Evolutionary conservation across 179 eudicot genomes (phyloP).

Genomic region (Silene vulgaris): DNA sequence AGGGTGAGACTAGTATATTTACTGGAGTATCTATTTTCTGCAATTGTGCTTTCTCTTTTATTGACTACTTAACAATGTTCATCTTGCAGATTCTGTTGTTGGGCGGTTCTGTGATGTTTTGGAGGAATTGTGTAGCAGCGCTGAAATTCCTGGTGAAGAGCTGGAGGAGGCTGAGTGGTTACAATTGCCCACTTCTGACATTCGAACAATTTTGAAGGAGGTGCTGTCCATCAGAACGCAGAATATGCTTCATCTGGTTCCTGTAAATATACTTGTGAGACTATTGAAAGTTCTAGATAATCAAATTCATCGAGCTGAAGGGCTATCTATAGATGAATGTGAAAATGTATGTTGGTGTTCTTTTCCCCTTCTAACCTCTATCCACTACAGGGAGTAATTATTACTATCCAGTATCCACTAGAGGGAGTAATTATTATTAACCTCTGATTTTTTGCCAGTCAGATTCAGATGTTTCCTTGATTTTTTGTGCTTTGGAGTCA

Average conservation of each 20-base stretch:
- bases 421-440: conserved; percentile 7
- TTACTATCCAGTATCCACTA: neutral
- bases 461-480: conserved; percentile 61
- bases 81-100: conserved; percentile 52
- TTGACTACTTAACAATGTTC: neutral
- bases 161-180: conserved; percentile 74
- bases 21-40: neutral
- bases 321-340: conserved; percentile 74
- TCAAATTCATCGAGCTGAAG: conserved; percentile 94
- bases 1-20: conserved; percentile 43
- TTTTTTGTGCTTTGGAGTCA: conserved; percentile 78
- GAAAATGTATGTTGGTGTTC: conserved; percentile 55
- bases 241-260: conserved; percentile 62
- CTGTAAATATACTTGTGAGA: conserved; percentile 64
- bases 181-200: conserved; percentile 57
- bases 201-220: conserved; percentile 65
- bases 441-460: conserved; percentile 43
- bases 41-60: conserved; percentile 4
- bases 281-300: conserved; percentile 70
- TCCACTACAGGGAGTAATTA: conserved; percentile 10
- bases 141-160: conserved; percentile 71
- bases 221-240: conserved; percentile 55
- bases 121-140: conserved; percentile 73
- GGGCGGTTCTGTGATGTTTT: conserved; percentile 58
- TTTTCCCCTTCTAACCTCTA: neutral